Evolutionary conservation across 202 grass and related monocot species (phyloP).

Genomic region (Saccharum hybrid): DNA sequence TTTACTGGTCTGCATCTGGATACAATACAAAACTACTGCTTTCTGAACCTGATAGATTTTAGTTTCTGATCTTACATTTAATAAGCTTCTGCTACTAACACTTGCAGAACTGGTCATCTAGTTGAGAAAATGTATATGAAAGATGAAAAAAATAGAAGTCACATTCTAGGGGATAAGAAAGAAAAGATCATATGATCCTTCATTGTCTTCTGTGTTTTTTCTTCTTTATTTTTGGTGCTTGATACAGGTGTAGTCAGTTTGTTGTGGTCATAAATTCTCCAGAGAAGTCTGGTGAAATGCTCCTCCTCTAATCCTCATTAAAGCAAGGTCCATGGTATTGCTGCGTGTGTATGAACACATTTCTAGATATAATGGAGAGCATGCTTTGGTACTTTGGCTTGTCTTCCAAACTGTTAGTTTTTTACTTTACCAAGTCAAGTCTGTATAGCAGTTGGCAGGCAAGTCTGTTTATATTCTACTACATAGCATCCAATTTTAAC

Average conservation of each 20-base stretch:
- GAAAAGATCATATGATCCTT: slow-evolving; percentile 3
- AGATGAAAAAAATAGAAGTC: slow-evolving; percentile 9
- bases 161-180: background rate
- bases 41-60: background rate
- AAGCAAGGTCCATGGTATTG: slow-evolving; percentile 6
- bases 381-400: background rate
- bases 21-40: background rate
- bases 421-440: slow-evolving; percentile 7
- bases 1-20: slow-evolving; percentile 18
- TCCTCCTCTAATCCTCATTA: background rate
- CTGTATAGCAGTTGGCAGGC: slow-evolving; percentile 28
- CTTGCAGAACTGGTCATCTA: background rate
- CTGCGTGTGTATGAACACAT: slow-evolving; percentile 17
- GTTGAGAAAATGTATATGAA: slow-evolving; percentile 3
- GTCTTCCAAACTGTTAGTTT: slow-evolving; percentile 8
- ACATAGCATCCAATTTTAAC: background rate
- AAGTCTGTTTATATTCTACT: background rate
- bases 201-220: background rate
- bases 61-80: slow-evolving; percentile 1
- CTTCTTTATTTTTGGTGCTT: slow-evolving; percentile 1
- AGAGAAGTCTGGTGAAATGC: slow-evolving; percentile 29
- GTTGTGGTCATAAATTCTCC: slow-evolving; percentile 19
- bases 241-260: background rate
- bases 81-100: background rate
- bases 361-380: slow-evolving; percentile 7